A percentile compares a stretch with the other conserved stretches of the same genome.
Evolutionary conservation across 1,284 basidiomycete species (phyloP).

Genomic region (Rugosomyces carneus): DNA sequence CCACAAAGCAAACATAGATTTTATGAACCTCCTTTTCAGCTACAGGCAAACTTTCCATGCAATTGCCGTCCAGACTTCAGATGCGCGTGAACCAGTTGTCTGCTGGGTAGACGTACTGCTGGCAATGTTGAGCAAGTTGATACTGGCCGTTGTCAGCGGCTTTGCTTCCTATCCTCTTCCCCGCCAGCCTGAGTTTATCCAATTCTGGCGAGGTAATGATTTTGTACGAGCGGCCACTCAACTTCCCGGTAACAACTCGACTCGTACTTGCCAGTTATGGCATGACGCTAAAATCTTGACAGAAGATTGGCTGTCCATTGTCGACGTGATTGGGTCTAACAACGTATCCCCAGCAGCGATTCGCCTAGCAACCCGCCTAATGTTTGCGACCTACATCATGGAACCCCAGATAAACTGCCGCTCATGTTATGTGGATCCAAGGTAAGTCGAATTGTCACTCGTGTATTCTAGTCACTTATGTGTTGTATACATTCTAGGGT

Average conservation of each 20-base stretch:
- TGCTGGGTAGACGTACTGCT: conserved; percentile 63
- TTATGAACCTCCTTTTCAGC: conserved; percentile 40
- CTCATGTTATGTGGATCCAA: conserved; percentile 16
- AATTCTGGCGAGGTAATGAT: conserved; percentile 40
- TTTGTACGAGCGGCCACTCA: conserved; percentile 53
- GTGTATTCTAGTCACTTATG: not conserved
- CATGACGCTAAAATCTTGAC: conserved; percentile 3
- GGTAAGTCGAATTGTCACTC: conserved; percentile 7
- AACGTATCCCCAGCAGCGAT: conserved; percentile 52
- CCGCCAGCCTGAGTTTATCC: conserved; percentile 27
- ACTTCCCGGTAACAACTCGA: conserved; percentile 47
- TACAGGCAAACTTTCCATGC: conserved; percentile 41
- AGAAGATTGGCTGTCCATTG: conserved; percentile 50
- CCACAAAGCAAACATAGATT: conserved; percentile 24
- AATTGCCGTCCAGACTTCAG: conserved; percentile 29
- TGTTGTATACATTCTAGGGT: conserved; percentile 6
- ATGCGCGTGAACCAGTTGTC: conserved; percentile 28
- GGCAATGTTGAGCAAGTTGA: conserved; percentile 42
- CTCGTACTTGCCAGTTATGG: conserved; percentile 1
- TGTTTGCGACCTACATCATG: conserved; percentile 51
- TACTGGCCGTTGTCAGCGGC: conserved; percentile 31
- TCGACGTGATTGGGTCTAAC: conserved; percentile 38
- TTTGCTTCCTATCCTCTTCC: conserved; percentile 16
- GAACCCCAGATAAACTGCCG: conserved; percentile 31
- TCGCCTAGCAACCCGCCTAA: conserved; percentile 47